phyloP scores from a whole-genome alignment of 805 yeast species.

The Lipomyces yamanashiensis region DNA sequence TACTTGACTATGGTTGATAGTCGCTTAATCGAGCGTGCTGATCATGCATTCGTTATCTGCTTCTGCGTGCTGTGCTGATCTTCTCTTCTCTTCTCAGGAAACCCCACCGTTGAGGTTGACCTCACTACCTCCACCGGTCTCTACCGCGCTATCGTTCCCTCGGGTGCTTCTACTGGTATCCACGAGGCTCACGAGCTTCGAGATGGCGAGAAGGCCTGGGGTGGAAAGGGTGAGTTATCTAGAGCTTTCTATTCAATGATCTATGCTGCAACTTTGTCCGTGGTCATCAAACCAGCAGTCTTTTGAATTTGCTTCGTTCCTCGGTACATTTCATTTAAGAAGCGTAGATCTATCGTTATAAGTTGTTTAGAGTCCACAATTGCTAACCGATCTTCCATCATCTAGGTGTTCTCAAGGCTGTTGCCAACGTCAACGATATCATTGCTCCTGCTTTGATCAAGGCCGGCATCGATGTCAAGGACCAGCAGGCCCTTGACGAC shows the following conservation, averaged over 20 bases:
- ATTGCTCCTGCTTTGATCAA: constrained; percentile 92
- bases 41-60: neutral
- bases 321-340: neutral
- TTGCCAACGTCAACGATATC: constrained; percentile 89
- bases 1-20: neutral
- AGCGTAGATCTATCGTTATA: neutral
- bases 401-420: constrained; percentile 78
- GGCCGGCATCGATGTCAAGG: constrained; percentile 79
- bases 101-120: constrained; percentile 99
- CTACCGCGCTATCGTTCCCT: constrained; percentile 98
- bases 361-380: neutral
- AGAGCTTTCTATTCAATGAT: neutral
- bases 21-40: neutral
- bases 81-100: constrained; percentile 45
- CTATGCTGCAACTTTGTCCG: neutral
- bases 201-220: constrained; percentile 98
- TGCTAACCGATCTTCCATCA: neutral
- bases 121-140: constrained; percentile 87
- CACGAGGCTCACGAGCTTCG: constrained; percentile 98
- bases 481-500: constrained; percentile 86
- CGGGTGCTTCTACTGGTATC: constrained; percentile 99
- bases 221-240: constrained; percentile 79
- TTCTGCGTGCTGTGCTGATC: neutral
- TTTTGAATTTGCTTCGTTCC: no score
- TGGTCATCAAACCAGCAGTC: no score